Conservation (phyloP, 2,329 filamentous ascomycete genomes). For the Botrytis medusae region DNA sequence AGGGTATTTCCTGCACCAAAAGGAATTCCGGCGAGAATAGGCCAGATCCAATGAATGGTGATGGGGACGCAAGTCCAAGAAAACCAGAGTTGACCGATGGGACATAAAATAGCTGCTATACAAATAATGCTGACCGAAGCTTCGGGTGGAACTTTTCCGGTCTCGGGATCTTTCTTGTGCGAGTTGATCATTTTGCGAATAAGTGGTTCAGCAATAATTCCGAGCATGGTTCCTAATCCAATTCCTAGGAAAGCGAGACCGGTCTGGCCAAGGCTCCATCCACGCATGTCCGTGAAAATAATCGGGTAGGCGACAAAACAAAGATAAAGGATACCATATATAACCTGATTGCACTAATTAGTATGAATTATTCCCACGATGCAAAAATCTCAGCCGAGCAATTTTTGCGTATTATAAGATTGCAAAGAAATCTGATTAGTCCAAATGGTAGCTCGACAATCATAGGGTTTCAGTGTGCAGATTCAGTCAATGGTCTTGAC, state of each 20-base stretch:
- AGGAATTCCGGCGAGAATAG: slow-evolving; percentile 74
- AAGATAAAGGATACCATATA: slow-evolving; percentile 85
- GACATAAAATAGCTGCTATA: slow-evolving; percentile 71
- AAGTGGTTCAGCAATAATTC: slow-evolving; percentile 66
- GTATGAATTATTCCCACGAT: neutral
- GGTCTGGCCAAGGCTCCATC: slow-evolving; percentile 71
- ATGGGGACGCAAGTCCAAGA: slow-evolving; percentile 81
- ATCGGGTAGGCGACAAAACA: slow-evolving; percentile 91
- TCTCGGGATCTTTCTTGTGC: slow-evolving; percentile 72
- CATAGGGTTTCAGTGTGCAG: neutral
- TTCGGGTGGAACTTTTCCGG: slow-evolving; percentile 72
- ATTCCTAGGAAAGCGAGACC: slow-evolving; percentile 78
- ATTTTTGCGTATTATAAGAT: neutral
- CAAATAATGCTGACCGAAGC: slow-evolving; percentile 79
- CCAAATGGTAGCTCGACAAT: neutral
- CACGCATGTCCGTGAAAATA: slow-evolving; percentile 70
- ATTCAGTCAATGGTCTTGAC: neutral
- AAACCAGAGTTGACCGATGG: slow-evolving; percentile 80
- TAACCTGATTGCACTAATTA: slow-evolving; percentile 45
- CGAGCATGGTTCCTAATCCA: slow-evolving; percentile 61
- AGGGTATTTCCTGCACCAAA: slow-evolving; percentile 76
- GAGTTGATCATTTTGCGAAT: slow-evolving; percentile 75
- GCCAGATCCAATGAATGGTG: slow-evolving; percentile 78
- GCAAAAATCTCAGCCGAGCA: neutral
- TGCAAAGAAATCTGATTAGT: neutral